Evolutionary conservation across 225 moss, liverwort and hornwort species (phyloP), one percentile per base, ranked within the genome.

Genomic region (Sphagnum contortum): DNA sequence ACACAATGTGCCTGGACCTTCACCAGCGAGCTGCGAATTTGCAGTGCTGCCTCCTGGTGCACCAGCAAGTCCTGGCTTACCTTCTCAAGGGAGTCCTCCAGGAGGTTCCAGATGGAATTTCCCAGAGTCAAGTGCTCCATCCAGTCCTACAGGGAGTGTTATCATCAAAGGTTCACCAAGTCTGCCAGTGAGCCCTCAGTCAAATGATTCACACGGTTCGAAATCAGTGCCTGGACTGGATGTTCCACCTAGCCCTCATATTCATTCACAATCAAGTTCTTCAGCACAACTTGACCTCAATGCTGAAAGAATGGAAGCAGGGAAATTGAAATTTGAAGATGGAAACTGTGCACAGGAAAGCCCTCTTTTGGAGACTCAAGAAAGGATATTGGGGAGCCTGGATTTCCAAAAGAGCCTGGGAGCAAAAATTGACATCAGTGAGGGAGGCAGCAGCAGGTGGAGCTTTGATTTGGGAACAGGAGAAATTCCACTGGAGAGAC

Each of bases 101-200:
- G 72, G 62, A 63, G 65, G 70, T 64, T 44, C 62, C 45, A 47
- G 60, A 10, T 50, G 57, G 59, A 50, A 57, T 60, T 52, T 55
- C 67, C 57, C 71, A 65, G 80, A 77, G 72, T 79, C 79, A 60
- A 80, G 80, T 58, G 63, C 53, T 3, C 77, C 80, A 65, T 83
- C 83, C 47, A 83, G 83, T 73, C 83, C 83, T 14, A 67, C 83
- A 48, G 83, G 83, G n/a, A 83, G 80, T 75, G 83, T 83, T 57
- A 80, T 80, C 45, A 80, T 83, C 4, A 83, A 77, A 75, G 83
- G 80, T 44, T 76, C 79, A 8, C 83, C 83, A 50, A 83, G 83
- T 57, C 74, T 72, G 49, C 79, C 79, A n/a, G 83, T 59, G 62
- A 83, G 77, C 48, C 77, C 77, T 66, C 65, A 59, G 58, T 83